Evolutionary conservation across 192 early-diverging fungal species (phyloP).

Genomic region (Powellomyces hirtus): DNA sequence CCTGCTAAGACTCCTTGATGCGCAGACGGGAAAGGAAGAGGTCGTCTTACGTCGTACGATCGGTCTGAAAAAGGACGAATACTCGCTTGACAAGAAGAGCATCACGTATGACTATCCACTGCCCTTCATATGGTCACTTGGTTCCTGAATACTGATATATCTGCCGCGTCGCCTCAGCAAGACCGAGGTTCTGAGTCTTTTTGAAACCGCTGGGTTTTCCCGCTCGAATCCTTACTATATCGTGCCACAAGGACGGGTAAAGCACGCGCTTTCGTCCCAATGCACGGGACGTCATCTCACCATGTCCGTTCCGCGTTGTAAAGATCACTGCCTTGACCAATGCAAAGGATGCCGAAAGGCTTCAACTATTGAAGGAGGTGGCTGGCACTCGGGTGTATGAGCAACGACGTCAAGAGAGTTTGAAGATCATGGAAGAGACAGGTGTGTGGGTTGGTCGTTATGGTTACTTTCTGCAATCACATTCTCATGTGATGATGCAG

Average conservation of each 20-base stretch:
- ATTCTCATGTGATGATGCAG: conserved; percentile 28
- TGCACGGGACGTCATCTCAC: too few relatives aligned
- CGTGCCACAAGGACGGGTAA: conserved; percentile 93
- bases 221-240: conserved; percentile 98
- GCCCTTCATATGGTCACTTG: too few relatives aligned
- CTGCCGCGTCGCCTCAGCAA: conserved; percentile 60
- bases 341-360: conserved; percentile 86
- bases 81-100: conserved; percentile 91
- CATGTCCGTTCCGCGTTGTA: too few relatives aligned
- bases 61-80: conserved; percentile 97
- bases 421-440: conserved; percentile 91
- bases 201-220: conserved; percentile 96
- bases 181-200: conserved; percentile 85
- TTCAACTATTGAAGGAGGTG: conserved; percentile 94
- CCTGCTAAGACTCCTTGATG: conserved; percentile 4
- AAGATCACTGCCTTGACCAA: conserved; percentile 91
- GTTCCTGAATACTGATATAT: background rate
- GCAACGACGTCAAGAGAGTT: conserved; percentile 80
- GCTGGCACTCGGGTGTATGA: conserved; percentile 97
- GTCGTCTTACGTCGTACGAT: conserved; percentile 90
- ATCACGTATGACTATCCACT: conserved; percentile 64
- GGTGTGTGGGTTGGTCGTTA: conserved; percentile 44
- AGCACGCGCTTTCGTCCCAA: too few relatives aligned
- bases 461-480: background rate
- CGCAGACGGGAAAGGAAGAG: conserved; percentile 84